Evolutionary conservation across 2,329 filamentous ascomycete genomes (phyloP), one percentile per base, ranked within the genome.

Genomic region (Thielaviopsis punctulata): DNA sequence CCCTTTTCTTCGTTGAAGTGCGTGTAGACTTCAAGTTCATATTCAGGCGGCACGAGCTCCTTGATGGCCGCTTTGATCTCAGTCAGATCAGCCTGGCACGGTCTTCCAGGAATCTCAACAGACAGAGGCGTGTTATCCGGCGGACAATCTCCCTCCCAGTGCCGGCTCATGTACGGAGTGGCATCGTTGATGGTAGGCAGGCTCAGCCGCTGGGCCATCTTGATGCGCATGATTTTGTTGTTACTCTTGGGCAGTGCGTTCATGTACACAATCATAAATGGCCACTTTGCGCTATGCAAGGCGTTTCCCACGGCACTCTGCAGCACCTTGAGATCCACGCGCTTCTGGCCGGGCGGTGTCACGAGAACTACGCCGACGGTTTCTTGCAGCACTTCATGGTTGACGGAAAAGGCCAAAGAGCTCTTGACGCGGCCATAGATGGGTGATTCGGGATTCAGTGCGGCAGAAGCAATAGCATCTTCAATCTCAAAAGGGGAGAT

Each of bases 401-500:
- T 62, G 9, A 69, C 69, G 0, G 73, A 76, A 58, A 78, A 77
- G 1, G 73, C 72, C n/a, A 77, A 60, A 1, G 69, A 69, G 54
- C 74, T 68, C 13, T 62, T 63, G 4, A 78, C 63, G 2, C 70
- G 66, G 4, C 70, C 69, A 52, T 64, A 68, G 15, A 74, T 68
- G 0, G 66, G 64, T 1, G 70, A 72, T 4, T 63, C 62, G 3
- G 62, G 58, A 13, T 67, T 62, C 45, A 66, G 63, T 4, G 72
- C 66, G 10, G 71, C 69, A 1, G 68, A 63, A 44, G 76, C 64
- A 53, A 77, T 70, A 9, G 73, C 73, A 56, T 77, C 71, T 58
- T 77, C 75, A n/a, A 78, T 68, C 58, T 78, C 75, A 51, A 77
- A 75, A 0, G 75, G 74, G 4, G 72, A 76, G 53, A 78, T 76